phyloP scores from a whole-genome alignment of 805 yeast species.

The Candida nitratophila region DNA sequence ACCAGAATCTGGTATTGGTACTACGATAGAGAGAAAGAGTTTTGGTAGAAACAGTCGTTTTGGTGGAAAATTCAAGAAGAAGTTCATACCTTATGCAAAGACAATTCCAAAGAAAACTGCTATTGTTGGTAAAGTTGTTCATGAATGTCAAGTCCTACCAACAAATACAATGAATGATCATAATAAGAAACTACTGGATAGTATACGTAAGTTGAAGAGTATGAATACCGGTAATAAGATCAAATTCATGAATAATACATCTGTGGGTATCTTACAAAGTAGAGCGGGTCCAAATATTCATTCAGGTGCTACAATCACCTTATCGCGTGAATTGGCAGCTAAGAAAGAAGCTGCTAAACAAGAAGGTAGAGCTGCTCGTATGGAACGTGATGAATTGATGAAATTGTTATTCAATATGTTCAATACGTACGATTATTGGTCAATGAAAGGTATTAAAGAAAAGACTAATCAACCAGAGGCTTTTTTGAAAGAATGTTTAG shows the following conservation, averaged over 20 bases:
- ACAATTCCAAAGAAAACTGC: conserved; percentile 87
- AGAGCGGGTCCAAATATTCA: conserved; percentile 80
- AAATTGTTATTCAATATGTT: conserved; percentile 83
- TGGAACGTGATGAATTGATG: conserved; percentile 87
- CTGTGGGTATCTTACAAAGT: conserved; percentile 84
- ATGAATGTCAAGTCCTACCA: conserved; percentile 88
- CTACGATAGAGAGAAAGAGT: conserved; percentile 13
- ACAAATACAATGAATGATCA: conserved; percentile 66
- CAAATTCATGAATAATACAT: conserved; percentile 50
- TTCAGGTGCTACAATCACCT: conserved; percentile 58
- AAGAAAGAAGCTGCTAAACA: conserved; percentile 47
- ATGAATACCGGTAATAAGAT: conserved; percentile 36
- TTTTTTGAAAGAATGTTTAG: conserved; percentile 84
- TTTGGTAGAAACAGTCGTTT: conserved; percentile 9
- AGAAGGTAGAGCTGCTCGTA: conserved; percentile 87
- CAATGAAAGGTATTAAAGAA: conserved; percentile 87
- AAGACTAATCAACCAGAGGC: conserved; percentile 94
- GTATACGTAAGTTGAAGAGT: conserved; percentile 24
- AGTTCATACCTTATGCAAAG: conserved; percentile 70
- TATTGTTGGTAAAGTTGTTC: conserved; percentile 79
- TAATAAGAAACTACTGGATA: conserved; percentile 44
- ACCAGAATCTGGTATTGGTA: conserved; percentile 26
- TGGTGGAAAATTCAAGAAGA: conserved; percentile 2
- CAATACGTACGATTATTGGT: conserved; percentile 96
- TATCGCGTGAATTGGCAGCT: conserved; percentile 49